Conservation (phyloP, 345 rosid species). For the Reutealis trisperma region DNA sequence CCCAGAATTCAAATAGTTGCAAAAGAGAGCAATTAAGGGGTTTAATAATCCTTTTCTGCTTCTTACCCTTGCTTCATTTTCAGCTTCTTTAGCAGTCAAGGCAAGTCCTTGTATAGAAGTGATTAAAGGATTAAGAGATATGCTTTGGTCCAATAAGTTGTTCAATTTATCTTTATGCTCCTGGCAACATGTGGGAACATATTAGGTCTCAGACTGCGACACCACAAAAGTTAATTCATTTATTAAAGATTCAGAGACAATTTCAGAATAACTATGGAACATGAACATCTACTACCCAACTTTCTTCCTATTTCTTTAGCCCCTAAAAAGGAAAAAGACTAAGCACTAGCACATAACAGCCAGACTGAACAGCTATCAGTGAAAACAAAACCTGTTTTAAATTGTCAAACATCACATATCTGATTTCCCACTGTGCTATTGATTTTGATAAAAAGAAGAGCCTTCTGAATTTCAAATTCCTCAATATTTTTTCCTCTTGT, state of each 20-base stretch:
- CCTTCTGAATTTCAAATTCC: background rate
- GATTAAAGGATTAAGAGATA: conserved; percentile 55
- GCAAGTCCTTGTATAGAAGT: conserved; percentile 59
- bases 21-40: background rate
- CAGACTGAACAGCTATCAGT: background rate
- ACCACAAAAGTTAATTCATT: background rate
- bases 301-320: background rate
- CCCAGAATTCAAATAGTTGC: background rate
- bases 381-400: too few species aligned
- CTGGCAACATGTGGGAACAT: conserved; percentile 34
- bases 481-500: background rate
- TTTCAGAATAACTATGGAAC: background rate
- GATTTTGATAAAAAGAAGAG: background rate
- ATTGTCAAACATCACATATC: background rate
- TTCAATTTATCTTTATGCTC: conserved; percentile 48
- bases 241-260: background rate
- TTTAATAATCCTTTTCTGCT: background rate
- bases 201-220: background rate
- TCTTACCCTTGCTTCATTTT: conserved; percentile 64
- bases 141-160: conserved; percentile 44
- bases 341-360: background rate
- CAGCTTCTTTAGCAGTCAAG: conserved; percentile 55
- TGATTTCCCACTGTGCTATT: conserved; percentile 1
- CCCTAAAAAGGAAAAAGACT: background rate
- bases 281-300: background rate